Evolutionary conservation across 2,329 filamentous ascomycete genomes (phyloP).

Genomic region (Polychaeton citri): DNA sequence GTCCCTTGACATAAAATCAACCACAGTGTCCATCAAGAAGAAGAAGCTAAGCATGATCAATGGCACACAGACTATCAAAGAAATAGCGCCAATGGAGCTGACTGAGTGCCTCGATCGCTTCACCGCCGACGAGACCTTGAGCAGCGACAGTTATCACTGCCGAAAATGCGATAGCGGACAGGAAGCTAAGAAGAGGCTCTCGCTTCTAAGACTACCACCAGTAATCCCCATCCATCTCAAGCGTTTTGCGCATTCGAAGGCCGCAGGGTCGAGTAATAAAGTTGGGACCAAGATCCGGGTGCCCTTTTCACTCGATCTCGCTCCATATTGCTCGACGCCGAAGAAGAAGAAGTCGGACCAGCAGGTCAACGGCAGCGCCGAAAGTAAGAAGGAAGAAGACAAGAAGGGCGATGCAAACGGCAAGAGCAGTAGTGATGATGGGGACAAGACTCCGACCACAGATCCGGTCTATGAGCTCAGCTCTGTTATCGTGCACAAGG

Average conservation of each 20-base stretch:
- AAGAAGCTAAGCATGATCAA: constrained; percentile 36
- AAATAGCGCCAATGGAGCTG: constrained; percentile 25
- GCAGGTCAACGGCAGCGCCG: constrained; percentile 26
- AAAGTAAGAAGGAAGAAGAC: constrained; percentile 5
- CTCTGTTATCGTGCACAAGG: constrained; percentile 84
- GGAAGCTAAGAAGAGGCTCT: constrained; percentile 71
- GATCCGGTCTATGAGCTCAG: constrained; percentile 75
- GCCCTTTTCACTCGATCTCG: constrained; percentile 75
- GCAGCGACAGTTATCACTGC: constrained; percentile 71
- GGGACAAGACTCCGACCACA: constrained; percentile 3
- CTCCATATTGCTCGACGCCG: constrained; percentile 56
- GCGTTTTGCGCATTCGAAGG: constrained; percentile 24
- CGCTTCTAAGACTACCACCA: constrained; percentile 72
- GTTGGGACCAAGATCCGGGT: constrained; percentile 80
- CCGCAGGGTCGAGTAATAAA: constrained; percentile 68
- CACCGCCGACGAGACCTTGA: constrained; percentile 64
- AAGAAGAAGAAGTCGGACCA: constrained; percentile 12
- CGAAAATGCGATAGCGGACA: constrained; percentile 61
- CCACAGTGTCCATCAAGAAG: constrained; percentile 46
- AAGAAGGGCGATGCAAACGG: constrained; percentile 6
- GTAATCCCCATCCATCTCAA: constrained; percentile 89
- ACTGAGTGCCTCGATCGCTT: constrained; percentile 69
- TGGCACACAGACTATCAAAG: constrained; percentile 21
- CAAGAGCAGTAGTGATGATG: constrained; percentile 2
- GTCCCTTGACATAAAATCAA: constrained; percentile 67